A percentile compares a stretch with the other conserved stretches of the same genome.
phyloP scores from a whole-genome alignment of 305 asterid species.

The Coffea humblotiana region DNA sequence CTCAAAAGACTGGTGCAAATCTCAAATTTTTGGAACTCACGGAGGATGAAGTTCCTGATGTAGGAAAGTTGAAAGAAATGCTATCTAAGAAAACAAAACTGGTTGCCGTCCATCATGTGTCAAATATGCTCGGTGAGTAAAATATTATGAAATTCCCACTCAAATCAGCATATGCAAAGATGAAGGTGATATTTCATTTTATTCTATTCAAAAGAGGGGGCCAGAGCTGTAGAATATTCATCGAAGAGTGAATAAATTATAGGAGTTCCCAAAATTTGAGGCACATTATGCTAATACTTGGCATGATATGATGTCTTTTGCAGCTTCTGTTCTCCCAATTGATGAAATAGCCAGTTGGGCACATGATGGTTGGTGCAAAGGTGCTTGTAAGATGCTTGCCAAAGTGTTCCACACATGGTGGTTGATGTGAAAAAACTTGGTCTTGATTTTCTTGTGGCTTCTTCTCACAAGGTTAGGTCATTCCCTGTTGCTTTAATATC shows the following conservation, averaged over 20 bases:
- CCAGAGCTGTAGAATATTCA: not conserved
- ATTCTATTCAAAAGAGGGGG: not conserved
- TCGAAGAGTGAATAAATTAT: not conserved
- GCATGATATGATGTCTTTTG: conserved; percentile 3
- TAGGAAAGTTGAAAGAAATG: conserved; percentile 52
- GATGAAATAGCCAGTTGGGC: conserved; percentile 86
- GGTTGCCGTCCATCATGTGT: conserved; percentile 78
- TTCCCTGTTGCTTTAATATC: conserved; percentile 29
- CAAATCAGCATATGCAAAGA: conserved; percentile 2
- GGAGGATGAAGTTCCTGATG: conserved; percentile 81
- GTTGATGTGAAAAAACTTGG: conserved; percentile 81
- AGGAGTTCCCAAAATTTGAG: not conserved
- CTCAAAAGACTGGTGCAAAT: conserved; percentile 91
- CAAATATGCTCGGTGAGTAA: conserved; percentile 81
- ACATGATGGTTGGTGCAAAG: conserved; percentile 87
- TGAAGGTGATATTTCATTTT: not conserved
- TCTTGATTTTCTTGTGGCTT: conserved; percentile 92
- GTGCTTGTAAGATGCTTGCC: conserved; percentile 99
- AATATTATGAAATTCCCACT: not conserved
- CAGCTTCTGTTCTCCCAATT: conserved; percentile 89
- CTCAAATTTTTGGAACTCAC: conserved; percentile 66
- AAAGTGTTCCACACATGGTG: conserved; percentile 97
- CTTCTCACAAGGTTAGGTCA: conserved; percentile 88
- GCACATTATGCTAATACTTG: not conserved
- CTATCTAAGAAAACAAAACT: conserved; percentile 72